phyloP scores from a whole-genome alignment of 768 basidiomycete genomes.

The Termitomyces sp. region DNA sequence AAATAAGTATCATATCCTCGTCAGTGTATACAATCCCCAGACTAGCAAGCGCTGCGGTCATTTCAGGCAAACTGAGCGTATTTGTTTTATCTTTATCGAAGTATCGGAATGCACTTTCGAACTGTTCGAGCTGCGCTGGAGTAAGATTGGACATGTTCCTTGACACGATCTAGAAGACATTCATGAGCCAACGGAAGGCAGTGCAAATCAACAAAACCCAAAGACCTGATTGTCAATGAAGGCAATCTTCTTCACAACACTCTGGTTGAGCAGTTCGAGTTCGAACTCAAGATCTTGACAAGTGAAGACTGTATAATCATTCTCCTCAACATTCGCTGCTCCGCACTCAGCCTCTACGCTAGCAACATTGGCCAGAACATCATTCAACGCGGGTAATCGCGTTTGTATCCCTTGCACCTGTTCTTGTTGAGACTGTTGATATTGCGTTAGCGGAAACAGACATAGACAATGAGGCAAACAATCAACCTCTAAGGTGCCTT shows the following conservation, averaged over 20 bases:
- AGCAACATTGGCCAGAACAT: slow-evolving; percentile 51
- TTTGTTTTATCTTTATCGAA: slow-evolving; percentile 94
- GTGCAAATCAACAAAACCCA: slow-evolving; percentile 12
- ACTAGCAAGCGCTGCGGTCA: slow-evolving; percentile 92
- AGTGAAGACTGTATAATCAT: slow-evolving; percentile 91
- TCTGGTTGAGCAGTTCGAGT: slow-evolving; percentile 75
- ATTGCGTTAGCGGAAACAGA: background rate
- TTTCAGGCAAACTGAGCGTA: slow-evolving; percentile 78
- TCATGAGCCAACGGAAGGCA: background rate
- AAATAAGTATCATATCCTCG: slow-evolving; percentile 83
- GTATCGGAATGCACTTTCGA: slow-evolving; percentile 95
- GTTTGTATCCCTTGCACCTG: slow-evolving; percentile 62
- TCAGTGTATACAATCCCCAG: slow-evolving; percentile 93
- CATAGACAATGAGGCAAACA: background rate
- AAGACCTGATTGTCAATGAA: slow-evolving; percentile 94
- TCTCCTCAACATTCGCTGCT: slow-evolving; percentile 93
- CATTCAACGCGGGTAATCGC: slow-evolving; percentile 62
- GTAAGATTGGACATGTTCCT: slow-evolving; percentile 92
- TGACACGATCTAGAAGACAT: slow-evolving; percentile 72
- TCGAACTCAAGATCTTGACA: slow-evolving; percentile 90
- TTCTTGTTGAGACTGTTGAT: slow-evolving; percentile 65
- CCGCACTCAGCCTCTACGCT: slow-evolving; percentile 72
- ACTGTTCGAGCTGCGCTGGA: slow-evolving; percentile 93
- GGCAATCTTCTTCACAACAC: slow-evolving; percentile 83
- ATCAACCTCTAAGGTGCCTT: slow-evolving; percentile 71